phyloP scores from a whole-genome alignment of 768 basidiomycete species.

The Pulveroboletus ravenelii region DNA sequence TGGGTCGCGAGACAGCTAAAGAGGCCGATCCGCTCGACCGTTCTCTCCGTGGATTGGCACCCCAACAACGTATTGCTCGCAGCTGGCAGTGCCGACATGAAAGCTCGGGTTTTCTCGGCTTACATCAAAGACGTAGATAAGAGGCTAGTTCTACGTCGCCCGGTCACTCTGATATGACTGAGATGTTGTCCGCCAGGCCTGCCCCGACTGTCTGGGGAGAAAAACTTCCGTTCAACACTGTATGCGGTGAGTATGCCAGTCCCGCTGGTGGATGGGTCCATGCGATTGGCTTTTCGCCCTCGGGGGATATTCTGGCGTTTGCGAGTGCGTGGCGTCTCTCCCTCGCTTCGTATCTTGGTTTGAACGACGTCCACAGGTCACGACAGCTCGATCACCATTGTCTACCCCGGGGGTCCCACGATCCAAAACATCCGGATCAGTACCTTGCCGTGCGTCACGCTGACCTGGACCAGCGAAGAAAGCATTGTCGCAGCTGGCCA shows the following conservation, averaged over 20 bases:
- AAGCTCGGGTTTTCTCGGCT: conserved; percentile 95
- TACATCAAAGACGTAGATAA: conserved; percentile 98
- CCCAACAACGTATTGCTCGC: conserved; percentile 98
- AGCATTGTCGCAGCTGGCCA: conserved; percentile 89
- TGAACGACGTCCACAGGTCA: conserved; percentile 57
- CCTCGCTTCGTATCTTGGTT: background rate
- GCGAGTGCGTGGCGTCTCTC: conserved; percentile 58
- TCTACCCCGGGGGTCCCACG: conserved; percentile 79
- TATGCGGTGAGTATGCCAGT: conserved; percentile 90
- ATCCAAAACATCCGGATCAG: conserved; percentile 71
- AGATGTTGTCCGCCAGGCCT: conserved; percentile 49
- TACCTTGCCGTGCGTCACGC: conserved; percentile 76
- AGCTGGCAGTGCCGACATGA: conserved; percentile 96
- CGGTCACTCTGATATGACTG: background rate
- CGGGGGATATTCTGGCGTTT: conserved; percentile 91
- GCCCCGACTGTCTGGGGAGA: conserved; percentile 94
- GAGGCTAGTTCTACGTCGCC: conserved; percentile 47
- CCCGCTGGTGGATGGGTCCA: conserved; percentile 98
- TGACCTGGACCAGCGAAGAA: conserved; percentile 83
- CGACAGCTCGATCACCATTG: conserved; percentile 89
- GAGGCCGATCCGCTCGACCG: conserved; percentile 95
- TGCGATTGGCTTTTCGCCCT: conserved; percentile 91
- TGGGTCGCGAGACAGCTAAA: conserved; percentile 97
- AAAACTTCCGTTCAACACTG: conserved; percentile 93
- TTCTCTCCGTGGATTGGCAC: conserved; percentile 95